Conservation (phyloP, 768 basidiomycete genomes). For the Nevesoporus exiguus region DNA sequence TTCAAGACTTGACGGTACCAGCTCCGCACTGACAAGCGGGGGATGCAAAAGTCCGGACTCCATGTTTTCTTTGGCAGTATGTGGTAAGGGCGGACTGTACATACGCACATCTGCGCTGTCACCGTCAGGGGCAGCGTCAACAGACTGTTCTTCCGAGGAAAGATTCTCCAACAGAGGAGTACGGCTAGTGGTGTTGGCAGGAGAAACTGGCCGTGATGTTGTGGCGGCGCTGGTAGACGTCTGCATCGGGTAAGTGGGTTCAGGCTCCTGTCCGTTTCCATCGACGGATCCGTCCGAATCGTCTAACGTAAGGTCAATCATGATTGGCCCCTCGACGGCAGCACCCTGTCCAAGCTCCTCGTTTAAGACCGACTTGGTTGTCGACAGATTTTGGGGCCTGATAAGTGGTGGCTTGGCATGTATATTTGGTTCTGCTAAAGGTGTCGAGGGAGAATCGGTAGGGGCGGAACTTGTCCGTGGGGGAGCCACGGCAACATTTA, state of each 20-base stretch:
- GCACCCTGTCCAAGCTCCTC: neutral
- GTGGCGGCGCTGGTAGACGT: slow-evolving; percentile 1
- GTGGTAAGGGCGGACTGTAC: slow-evolving; percentile 15
- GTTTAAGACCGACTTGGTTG: neutral
- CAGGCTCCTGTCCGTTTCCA: slow-evolving; percentile 8
- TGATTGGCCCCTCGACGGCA: slow-evolving; percentile 17
- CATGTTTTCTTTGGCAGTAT: slow-evolving; percentile 9
- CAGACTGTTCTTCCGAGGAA: slow-evolving; percentile 17
- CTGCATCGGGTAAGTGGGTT: slow-evolving; percentile 9
- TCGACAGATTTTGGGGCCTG: neutral
- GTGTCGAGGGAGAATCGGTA: neutral
- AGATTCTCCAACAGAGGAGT: slow-evolving; percentile 22
- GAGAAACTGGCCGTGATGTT: slow-evolving; percentile 6
- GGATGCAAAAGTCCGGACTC: slow-evolving; percentile 9
- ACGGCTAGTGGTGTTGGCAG: slow-evolving; percentile 10
- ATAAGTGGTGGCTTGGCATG: neutral
- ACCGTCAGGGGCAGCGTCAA: neutral
- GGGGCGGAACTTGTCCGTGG: neutral
- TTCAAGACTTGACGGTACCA: slow-evolving; percentile 4
- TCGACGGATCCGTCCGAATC: slow-evolving; percentile 22
- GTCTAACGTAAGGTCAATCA: slow-evolving; percentile 27
- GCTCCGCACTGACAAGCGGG: neutral
- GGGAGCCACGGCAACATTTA: neutral
- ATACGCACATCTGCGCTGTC: slow-evolving; percentile 21
- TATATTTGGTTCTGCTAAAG: neutral